Evolutionary conservation across 2,329 filamentous ascomycete species (phyloP).

Genomic region (Pseudocercospora crystallina): DNA sequence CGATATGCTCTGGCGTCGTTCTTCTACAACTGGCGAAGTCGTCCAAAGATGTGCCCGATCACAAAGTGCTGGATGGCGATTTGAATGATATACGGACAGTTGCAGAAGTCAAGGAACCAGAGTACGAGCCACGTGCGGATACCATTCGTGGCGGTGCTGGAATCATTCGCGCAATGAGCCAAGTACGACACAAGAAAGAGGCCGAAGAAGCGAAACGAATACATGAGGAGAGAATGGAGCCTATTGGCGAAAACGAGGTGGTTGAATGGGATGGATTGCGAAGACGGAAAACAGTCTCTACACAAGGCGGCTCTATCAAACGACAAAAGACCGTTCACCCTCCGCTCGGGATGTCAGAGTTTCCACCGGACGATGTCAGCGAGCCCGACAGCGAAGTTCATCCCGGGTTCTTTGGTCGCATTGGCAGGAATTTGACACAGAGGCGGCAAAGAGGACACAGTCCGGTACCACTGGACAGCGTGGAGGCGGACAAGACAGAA

Average conservation of each 20-base stretch:
- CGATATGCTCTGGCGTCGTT: conserved; percentile 90
- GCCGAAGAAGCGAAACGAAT: conserved; percentile 74
- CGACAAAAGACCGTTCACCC: conserved; percentile 62
- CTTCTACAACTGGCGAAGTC: conserved; percentile 96
- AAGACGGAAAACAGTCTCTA: conserved; percentile 61
- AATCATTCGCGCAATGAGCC: conserved; percentile 80
- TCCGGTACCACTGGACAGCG: conserved; percentile 38
- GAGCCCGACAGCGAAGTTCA: conserved; percentile 44
- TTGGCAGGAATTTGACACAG: conserved; percentile 27
- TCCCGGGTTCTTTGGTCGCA: conserved; percentile 48
- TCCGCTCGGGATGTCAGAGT: conserved; percentile 82
- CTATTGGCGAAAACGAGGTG: conserved; percentile 74
- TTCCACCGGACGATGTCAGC: conserved; percentile 62
- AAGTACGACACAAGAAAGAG: conserved; percentile 73
- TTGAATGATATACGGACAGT: conserved; percentile 94
- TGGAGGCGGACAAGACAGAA: conserved; percentile 26
- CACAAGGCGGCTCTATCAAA: conserved; percentile 41
- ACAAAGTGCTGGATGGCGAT: conserved; percentile 87
- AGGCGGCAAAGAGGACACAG: conserved; percentile 27
- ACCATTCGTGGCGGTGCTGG: conserved; percentile 89
- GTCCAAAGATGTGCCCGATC: conserved; percentile 92
- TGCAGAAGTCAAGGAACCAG: conserved; percentile 91
- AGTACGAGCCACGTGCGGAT: conserved; percentile 93
- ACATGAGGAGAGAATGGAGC: conserved; percentile 76
- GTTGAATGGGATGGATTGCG: conserved; percentile 92